These are phyloP conservation scores for Pseudogymnoascus sp. DNA, from an alignment of 2,329 filamentous ascomycete species.

Conservation along the genomic window DNA sequence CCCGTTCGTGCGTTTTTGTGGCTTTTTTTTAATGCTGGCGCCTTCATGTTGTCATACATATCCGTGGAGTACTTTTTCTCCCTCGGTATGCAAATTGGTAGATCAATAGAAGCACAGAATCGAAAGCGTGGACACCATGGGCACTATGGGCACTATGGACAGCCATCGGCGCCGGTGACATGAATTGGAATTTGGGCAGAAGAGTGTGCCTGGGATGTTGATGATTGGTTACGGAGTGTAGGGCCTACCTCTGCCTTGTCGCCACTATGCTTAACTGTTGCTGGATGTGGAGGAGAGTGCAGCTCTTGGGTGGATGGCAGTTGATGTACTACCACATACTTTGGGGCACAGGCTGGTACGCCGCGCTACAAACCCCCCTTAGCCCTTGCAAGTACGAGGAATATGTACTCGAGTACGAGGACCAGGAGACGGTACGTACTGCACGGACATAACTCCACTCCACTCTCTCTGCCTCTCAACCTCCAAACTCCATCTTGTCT, in stretches of 20 bases:
- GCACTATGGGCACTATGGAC: neutral
- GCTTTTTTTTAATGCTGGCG: conserved; percentile 7
- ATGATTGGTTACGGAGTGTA: neutral
- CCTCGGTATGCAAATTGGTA: neutral
- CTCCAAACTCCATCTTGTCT: conserved; percentile 29
- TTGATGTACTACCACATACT: neutral
- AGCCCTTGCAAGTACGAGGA: conserved; percentile 1
- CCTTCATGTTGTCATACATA: neutral
- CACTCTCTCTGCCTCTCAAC: conserved; percentile 26
- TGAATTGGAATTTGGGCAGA: neutral
- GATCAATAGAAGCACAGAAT: conserved; percentile 6
- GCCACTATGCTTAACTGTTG: conserved; percentile 10
- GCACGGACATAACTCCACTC: neutral
- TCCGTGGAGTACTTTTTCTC: neutral
- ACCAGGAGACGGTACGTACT: neutral
- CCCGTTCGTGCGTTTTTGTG: neutral
- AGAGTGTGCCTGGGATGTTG: neutral
- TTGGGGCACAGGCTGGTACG: neutral
- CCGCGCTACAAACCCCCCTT: neutral
- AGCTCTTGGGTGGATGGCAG: neutral
- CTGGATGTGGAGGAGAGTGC: neutral
- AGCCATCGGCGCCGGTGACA: neutral
- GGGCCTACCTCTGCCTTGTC: neutral
- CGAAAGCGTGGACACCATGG: neutral
- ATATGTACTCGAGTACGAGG: conserved; percentile 1